Percentiles rank a stretch among this genome's conserved stretches.
phyloP scores from a whole-genome alignment of 192 early-diverging fungal species.

The Podila minutissima region DNA sequence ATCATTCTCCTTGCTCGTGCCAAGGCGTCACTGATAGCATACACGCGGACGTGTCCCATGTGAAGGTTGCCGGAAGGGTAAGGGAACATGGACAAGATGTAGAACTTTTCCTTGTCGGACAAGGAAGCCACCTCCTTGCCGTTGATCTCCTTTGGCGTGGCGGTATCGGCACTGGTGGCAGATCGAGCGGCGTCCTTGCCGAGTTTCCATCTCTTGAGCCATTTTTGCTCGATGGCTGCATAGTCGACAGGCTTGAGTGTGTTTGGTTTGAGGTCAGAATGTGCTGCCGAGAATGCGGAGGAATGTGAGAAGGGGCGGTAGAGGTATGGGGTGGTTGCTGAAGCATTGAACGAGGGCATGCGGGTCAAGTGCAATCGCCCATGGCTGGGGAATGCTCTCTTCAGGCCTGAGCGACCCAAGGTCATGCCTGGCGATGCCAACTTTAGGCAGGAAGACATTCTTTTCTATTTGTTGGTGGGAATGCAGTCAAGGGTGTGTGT shows the following conservation, averaged over 20 bases:
- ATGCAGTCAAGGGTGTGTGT: not conserved
- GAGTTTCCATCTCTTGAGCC: slow-evolving; percentile 64
- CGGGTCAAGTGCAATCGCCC: not conserved
- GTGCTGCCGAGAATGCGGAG: slow-evolving; percentile 11
- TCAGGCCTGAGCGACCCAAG: not conserved
- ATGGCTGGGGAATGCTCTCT: not conserved
- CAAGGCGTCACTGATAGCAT: slow-evolving; percentile 91
- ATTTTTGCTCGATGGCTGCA: slow-evolving; percentile 68
- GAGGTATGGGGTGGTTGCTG: not conserved
- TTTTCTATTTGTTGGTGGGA: not conserved
- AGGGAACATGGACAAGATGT: slow-evolving; percentile 95
- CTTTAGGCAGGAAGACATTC: not conserved
- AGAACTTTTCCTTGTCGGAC: slow-evolving; percentile 66
- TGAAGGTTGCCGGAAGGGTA: slow-evolving; percentile 94
- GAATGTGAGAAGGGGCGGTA: slow-evolving; percentile 9
- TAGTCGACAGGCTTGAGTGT: slow-evolving; percentile 55
- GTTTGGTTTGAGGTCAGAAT: not conserved
- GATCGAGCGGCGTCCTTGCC: slow-evolving; percentile 4
- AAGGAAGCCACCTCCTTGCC: not conserved
- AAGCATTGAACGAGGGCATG: not conserved
- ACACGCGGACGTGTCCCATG: slow-evolving; percentile 98
- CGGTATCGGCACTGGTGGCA: not conserved
- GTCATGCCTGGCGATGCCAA: not conserved
- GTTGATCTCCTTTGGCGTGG: not conserved
- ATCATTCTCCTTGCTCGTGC: slow-evolving; percentile 80